Conservation (phyloP, 257 asterid genomes). For the Solanum etuberosum region DNA sequence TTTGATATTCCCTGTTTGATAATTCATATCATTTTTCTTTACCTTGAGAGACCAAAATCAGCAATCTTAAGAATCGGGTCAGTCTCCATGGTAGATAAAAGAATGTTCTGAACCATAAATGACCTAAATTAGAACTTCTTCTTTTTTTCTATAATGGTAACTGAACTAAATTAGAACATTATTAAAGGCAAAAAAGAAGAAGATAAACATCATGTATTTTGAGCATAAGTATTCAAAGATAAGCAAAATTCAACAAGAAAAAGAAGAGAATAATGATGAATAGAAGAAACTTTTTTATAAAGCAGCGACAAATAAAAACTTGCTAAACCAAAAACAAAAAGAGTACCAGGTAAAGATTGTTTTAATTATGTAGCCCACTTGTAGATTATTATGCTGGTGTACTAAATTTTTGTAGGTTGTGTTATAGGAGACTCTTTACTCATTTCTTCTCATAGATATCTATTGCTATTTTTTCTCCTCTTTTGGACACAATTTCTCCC, state of each 20-base stretch:
- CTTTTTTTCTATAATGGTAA: not conserved
- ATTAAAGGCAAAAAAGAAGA: not conserved
- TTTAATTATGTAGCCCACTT: not conserved
- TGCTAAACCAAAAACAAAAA: not conserved
- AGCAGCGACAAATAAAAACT: not conserved
- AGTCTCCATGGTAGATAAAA: conserved; percentile 20
- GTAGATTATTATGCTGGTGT: not conserved
- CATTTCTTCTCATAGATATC: not conserved
- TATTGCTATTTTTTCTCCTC: not conserved
- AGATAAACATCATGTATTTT: not conserved
- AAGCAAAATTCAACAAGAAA: not conserved
- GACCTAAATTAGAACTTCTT: not conserved
- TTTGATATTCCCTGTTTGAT: not conserved
- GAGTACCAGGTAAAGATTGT: not conserved
- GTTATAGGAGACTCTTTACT: not conserved
- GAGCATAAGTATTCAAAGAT: not conserved
- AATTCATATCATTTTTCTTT: not conserved
- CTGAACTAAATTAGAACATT: not conserved
- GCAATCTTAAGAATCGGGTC: conserved; percentile 41
- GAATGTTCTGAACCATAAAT: conserved; percentile 30
- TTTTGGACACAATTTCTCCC: not conserved
- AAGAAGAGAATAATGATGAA: not conserved
- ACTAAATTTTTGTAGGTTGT: not conserved
- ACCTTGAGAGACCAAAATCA: conserved; percentile 58
- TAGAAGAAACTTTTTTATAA: not conserved